Evolutionary conservation across 768 basidiomycete species (phyloP), one percentile per base, ranked within the genome.

Genomic region (Trametes maxima): DNA sequence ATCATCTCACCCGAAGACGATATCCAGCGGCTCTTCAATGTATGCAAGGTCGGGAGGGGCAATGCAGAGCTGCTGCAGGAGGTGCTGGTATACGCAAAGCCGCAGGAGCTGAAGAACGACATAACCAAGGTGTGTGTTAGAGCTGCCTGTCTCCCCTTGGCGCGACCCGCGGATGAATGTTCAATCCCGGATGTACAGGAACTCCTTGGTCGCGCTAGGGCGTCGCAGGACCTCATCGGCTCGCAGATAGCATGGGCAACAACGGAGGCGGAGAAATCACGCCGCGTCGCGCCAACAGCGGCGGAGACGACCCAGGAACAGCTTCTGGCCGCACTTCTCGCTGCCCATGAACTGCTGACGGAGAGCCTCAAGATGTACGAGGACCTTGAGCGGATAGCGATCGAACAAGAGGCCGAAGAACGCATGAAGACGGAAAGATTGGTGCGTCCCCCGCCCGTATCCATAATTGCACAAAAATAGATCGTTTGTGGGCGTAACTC

Each of bases 171-270:
- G 12, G 43, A 14, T 36, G 5, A n/a, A 48, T 39, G 35, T 28
- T 14, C 12, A 21, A 37, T 49, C 47, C 19, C 33, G 36, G 59
- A 42, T 37, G 36, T 24, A 50, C 70, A 96, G 93, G 94, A 95
- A 76, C 94, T 94, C 68, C 82, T 89, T 65, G 66, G 69, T 12
- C 91, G 90, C 70, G 94, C 92, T 69, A 80, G 84, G 39, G 78
- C 81, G 6, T 94, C 92, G 2, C 92, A 94, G 73, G 92, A 94
- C 55, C 80, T 92, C 6, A 85, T 96, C 35, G 85, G 80, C 62
- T 86, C 89, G 7, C 93, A 95, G 73, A 94, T 97, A 67, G 85
- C 90, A n/a, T 96, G 94, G 94, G 95, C 95, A 3, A 83, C 86
- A 19, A 85, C 92, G 1, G 84, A 88, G 13, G 93, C 92, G 1